Evolutionary conservation across 1,284 basidiomycete species (phyloP).

Genomic region (Polyporus tsugae): DNA sequence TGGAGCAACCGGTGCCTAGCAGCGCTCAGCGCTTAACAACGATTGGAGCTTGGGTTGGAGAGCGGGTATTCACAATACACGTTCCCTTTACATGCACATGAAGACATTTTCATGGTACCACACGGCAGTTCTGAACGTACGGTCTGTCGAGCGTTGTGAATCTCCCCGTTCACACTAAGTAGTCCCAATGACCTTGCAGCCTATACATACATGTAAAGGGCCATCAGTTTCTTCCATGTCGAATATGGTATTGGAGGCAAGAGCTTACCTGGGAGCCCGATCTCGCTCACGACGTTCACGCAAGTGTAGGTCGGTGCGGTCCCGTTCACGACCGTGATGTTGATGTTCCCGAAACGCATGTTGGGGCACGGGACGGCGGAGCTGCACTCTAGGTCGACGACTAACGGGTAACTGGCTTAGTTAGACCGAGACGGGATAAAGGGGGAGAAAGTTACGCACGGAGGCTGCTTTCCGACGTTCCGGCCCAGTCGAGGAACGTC

Average conservation of each 20-base stretch:
- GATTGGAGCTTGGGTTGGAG: too few species aligned
- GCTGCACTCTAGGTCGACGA: slow-evolving; percentile 63
- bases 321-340: slow-evolving; percentile 48
- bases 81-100: too few species aligned
- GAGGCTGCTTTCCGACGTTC: slow-evolving; percentile 52
- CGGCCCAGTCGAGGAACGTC: slow-evolving; percentile 56
- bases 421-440: not conserved
- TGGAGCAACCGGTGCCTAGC: too few species aligned
- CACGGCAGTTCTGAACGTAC: too few species aligned
- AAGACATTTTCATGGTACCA: too few species aligned
- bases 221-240: not conserved
- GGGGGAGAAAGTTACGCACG: slow-evolving; percentile 43
- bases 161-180: not conserved
- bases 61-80: too few species aligned
- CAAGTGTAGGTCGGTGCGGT: slow-evolving; percentile 52
- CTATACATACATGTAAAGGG: not conserved
- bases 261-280: slow-evolving; percentile 48
- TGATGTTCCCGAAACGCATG: slow-evolving; percentile 53
- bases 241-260: not conserved
- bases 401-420: slow-evolving; percentile 38
- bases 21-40: too few species aligned
- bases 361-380: slow-evolving; percentile 56
- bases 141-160: too few species aligned
- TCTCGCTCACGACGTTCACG: slow-evolving; percentile 54
- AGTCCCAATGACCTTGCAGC: not conserved